These are phyloP conservation scores for Ceratobasidium sp. DNA, from an alignment of 1,284 basidiomycete species.

Conservation along the genomic window DNA sequence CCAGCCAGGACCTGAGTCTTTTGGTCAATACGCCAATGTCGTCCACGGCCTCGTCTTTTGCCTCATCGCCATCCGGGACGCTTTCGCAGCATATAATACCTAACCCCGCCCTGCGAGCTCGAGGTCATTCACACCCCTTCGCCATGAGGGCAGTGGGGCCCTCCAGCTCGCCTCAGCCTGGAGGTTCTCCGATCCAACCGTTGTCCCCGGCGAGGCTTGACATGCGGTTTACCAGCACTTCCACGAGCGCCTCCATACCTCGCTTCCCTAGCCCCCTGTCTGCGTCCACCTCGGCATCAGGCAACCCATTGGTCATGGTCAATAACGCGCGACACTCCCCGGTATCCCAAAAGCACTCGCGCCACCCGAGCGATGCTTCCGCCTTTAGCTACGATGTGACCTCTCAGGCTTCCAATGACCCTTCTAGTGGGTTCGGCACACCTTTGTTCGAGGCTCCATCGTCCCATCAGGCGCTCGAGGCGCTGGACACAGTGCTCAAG, in stretches of 20 bases:
- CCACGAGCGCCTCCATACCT: slow-evolving; percentile 20
- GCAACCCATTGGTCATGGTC: slow-evolving; percentile 19
- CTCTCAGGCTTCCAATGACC: not conserved
- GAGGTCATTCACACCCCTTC: slow-evolving; percentile 21
- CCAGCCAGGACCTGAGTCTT: slow-evolving; percentile 22
- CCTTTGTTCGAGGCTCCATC: slow-evolving; percentile 14
- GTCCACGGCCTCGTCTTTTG: slow-evolving; percentile 16
- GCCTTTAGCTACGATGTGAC: slow-evolving; percentile 19
- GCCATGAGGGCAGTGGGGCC: slow-evolving; percentile 24
- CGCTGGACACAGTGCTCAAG: slow-evolving; percentile 18
- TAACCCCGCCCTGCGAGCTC: slow-evolving; percentile 11
- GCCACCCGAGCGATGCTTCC: slow-evolving; percentile 33
- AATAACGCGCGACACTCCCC: slow-evolving; percentile 16
- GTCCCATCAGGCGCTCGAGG: slow-evolving; percentile 19
- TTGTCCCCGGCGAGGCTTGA: slow-evolving; percentile 28
- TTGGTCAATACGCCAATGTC: slow-evolving; percentile 14
- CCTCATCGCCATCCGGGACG: slow-evolving; percentile 18
- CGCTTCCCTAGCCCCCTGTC: slow-evolving; percentile 33
- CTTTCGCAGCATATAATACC: not conserved
- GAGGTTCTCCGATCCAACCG: slow-evolving; percentile 7
- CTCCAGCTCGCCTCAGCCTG: slow-evolving; percentile 11
- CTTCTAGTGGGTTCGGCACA: not conserved
- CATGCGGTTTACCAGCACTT: slow-evolving; percentile 22
- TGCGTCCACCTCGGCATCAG: slow-evolving; percentile 28
- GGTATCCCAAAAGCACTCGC: slow-evolving; percentile 32